Evolutionary conservation across 495 filamentous ascomycete genomes (phyloP), one percentile per base, ranked within the genome.

Genomic region (Neurospora sp.): DNA sequence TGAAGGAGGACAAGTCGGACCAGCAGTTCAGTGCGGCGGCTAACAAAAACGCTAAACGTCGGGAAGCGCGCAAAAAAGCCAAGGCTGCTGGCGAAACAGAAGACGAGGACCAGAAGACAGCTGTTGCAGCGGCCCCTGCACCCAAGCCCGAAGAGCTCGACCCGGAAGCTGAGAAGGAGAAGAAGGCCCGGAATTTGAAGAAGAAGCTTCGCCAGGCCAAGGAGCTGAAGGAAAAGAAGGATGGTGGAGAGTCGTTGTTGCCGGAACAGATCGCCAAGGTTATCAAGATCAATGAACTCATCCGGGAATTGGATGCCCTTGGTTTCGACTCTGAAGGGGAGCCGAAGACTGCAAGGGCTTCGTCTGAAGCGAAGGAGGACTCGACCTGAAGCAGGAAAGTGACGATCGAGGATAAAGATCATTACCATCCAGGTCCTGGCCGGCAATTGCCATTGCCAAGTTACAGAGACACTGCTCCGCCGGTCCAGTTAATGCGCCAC

Each of bases 251-350:
- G 74, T 84, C 86, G 0, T 81, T 99, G 74, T 84, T 97, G 17
- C 96, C 96, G 0, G 96, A 99, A 82, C 96, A 99, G 84, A 90
- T 98, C 71, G 94, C 94, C 73, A 99, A 99, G 84, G 92, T 99
- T 66, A 96, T 97, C 78, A 97, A 94, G 82, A 96, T 99, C 78
- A 92, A 93, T 70, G 96, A 98, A 82, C 86, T 99, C 24, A 91
- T 97, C 71, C 87, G 94, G 39, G 94, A 98, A 80, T 86, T 99
- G 37, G 93, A 97, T 76, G 85, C 86, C 8, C 84, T 99, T 38
- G 96, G 96, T 0, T 94, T 98, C 73, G 92, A 97, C 80, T 80
- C 82, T 2, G 86, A 88, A 0, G 86, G 85, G 24, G 86, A 88
- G 75, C 82, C 83, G 10, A 85, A 84, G 72, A 69, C 40, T n/a